Conservation (phyloP, 139 green algal species). For the Chlamydomonas eustigma region DNA sequence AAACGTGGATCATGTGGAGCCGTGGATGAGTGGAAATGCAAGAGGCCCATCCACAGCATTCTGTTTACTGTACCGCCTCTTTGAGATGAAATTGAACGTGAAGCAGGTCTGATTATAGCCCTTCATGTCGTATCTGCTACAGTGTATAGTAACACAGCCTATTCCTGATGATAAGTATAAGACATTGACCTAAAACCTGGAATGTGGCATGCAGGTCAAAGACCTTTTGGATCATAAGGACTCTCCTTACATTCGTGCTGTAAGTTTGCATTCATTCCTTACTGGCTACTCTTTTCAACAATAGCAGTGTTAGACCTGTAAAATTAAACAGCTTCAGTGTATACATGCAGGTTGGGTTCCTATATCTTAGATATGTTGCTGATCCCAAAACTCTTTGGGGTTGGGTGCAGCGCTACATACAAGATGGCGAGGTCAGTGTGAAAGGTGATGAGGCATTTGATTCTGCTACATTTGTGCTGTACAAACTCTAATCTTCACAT, state of each 20-base stretch:
- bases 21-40: constrained; percentile 95
- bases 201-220: constrained; percentile 32
- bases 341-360: constrained; percentile 77
- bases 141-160: no score
- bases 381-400: constrained; percentile 82
- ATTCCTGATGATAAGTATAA: no score
- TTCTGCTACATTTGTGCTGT: background rate
- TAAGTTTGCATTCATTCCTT: constrained; percentile 58
- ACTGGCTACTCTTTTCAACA: no score
- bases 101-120: no score
- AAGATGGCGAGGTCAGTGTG: constrained; percentile 77
- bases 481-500: background rate
- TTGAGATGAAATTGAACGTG: constrained; percentile 65
- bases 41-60: constrained; percentile 90
- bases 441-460: no score
- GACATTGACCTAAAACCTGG: background rate
- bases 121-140: no score
- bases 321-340: no score
- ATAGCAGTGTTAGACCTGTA: no score
- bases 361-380: constrained; percentile 89
- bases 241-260: constrained; percentile 92
- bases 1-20: constrained; percentile 84
- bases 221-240: constrained; percentile 82
- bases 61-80: constrained; percentile 83
- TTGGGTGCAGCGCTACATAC: constrained; percentile 78